These are phyloP conservation scores for Purshia tridentata DNA, from an alignment of 306 rosid species.

Conservation along the genomic window DNA sequence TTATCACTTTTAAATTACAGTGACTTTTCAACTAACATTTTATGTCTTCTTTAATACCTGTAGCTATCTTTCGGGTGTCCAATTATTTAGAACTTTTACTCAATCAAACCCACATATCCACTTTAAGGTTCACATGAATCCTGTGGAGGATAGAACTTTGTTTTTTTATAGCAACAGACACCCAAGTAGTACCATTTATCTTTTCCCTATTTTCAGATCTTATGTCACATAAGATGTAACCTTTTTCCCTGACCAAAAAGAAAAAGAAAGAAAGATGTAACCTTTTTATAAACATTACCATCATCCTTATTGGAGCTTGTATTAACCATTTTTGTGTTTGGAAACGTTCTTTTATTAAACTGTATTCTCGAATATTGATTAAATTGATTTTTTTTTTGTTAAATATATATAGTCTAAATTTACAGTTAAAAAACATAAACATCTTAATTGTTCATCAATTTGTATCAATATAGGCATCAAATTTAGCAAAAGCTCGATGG, in stretches of 20 bases:
- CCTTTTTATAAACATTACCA: too few species aligned
- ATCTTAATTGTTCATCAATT: background rate
- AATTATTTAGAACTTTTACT: constrained; percentile 37
- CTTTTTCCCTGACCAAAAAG: too few species aligned
- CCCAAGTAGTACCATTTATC: background rate
- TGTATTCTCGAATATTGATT: too few species aligned
- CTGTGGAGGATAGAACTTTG: constrained; percentile 48
- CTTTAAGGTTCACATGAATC: constrained; percentile 35
- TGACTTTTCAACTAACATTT: constrained; percentile 59
- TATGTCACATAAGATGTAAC: too few species aligned
- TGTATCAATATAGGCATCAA: background rate
- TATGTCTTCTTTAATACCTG: constrained; percentile 40
- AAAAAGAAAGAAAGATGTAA: too few species aligned
- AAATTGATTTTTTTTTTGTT: too few species aligned
- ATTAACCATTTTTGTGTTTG: background rate
- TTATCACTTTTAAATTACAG: constrained; percentile 47
- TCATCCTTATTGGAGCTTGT: background rate
- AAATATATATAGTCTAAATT: too few species aligned
- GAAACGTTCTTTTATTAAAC: too few species aligned
- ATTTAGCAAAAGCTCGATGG: background rate
- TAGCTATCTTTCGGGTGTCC: constrained; percentile 47
- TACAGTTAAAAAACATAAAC: too few species aligned
- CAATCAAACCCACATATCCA: constrained; percentile 15
- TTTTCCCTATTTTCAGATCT: background rate
- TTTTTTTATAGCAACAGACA: background rate